Percentiles rank a stretch among this genome's conserved stretches.
These are phyloP conservation scores for Cornus kousa DNA, from an alignment of 148 eudicot species.

Conservation along the genomic window DNA sequence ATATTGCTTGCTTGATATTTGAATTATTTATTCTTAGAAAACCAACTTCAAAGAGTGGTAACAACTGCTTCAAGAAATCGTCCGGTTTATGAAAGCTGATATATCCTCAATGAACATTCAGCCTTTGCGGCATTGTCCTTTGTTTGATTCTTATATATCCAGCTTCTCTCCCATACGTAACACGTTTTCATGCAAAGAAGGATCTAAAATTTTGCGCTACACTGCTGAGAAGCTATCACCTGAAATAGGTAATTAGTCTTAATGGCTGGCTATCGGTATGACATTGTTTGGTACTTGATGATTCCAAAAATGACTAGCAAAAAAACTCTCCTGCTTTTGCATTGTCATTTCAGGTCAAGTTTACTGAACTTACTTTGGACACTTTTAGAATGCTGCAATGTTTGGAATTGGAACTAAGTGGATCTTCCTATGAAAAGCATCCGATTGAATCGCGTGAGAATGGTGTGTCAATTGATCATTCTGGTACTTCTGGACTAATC, in stretches of 20 bases:
- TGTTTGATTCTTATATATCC: constrained; percentile 63
- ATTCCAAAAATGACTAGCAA: not conserved
- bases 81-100: constrained; percentile 64
- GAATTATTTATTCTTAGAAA: constrained; percentile 42
- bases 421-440: constrained; percentile 70
- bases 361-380: constrained; percentile 87
- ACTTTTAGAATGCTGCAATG: constrained; percentile 93
- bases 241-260: constrained; percentile 65
- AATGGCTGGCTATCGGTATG: not conserved
- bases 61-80: constrained; percentile 81
- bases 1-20: constrained; percentile 11
- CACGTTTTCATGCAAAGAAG: constrained; percentile 92
- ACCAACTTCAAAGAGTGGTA: constrained; percentile 89
- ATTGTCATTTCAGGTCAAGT: constrained; percentile 65
- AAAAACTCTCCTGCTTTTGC: constrained; percentile 3
- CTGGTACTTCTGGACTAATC: constrained; percentile 81
- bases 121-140: constrained; percentile 76
- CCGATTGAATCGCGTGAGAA: constrained; percentile 56
- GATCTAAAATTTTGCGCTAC: constrained; percentile 84
- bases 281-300: not conserved
- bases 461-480: constrained; percentile 57
- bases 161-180: constrained; percentile 65
- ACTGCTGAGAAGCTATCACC: constrained; percentile 79
- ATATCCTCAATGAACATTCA: constrained; percentile 41
- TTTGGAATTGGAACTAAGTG: constrained; percentile 99